Base-by-base conservation (phyloP, 306 rosid species). In the Alnus rubra region DNA sequence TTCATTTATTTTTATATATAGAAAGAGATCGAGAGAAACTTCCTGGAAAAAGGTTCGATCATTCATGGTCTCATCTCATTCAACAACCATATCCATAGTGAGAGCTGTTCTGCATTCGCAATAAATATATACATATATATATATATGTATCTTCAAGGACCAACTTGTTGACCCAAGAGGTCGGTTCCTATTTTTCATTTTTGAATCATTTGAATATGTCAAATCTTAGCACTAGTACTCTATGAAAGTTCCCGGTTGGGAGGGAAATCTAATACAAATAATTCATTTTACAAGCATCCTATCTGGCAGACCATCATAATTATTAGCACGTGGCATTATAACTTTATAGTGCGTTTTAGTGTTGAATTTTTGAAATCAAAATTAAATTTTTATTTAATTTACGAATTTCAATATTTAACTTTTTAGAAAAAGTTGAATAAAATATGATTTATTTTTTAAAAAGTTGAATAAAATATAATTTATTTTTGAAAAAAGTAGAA, bases 1-100 rank as follows among this genome's bases (percentile, higher is more conserved):
- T 35, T 79, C 39, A 16, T 37, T 73, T 55, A 47, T 23, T 2
- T 7, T 72, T 31, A 58, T 12, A 4, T 1, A 4, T 77, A 80
- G 68, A 76, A 67, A 16, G 42, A 23, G 77, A 7, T 23, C 28
- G 81, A 78, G 47, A 30, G 84, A 84, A 84, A 76, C 59, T 80
- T 84, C 84, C 52, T 19, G 83, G 83, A 83, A 84, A 73, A 73
- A 4, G 45, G 81, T 47, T 56, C 28, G 28, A 23, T 23, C 28
- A 23, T 23, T 23, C 15, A 76, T 53, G 74, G 45, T 0, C 37
- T 33, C 2, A 6, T 42, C 45, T 42, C 8, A 42, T 28, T 59
- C 65, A 9, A 28, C 37, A 59, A 59, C 15, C 65, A 59, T 42
- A 59, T 59, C 65, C 65, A 23, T 9, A 19, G 13, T 12, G 65